Percentiles rank a stretch among this genome's conserved stretches.
Conservation (phyloP, 208 protist species). For the Tritrichomonas foetus region DNA sequence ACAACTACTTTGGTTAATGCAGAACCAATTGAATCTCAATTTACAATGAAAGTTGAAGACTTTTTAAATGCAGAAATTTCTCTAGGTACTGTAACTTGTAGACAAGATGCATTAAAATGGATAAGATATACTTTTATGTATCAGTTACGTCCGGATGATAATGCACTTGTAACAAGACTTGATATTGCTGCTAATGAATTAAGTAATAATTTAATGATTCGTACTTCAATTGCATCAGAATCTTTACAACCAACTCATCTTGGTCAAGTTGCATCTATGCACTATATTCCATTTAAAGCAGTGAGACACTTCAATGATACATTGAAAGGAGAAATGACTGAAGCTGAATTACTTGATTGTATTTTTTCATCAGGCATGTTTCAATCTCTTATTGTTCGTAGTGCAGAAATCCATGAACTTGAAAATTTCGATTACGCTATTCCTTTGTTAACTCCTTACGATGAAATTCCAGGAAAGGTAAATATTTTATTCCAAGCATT, state of each 20-base stretch:
- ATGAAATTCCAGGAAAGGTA: background rate
- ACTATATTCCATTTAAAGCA: slow-evolving; percentile 22
- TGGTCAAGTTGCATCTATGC: slow-evolving; percentile 3
- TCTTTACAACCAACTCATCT: slow-evolving; percentile 36
- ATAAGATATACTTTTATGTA: slow-evolving; percentile 94
- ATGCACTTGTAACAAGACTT: slow-evolving; percentile 56
- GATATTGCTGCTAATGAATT: background rate
- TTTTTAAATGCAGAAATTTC: slow-evolving; percentile 98
- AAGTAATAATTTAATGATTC: background rate
- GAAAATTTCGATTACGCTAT: background rate
- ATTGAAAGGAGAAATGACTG: background rate
- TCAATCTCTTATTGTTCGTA: background rate
- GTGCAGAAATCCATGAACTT: background rate
- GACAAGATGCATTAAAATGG: slow-evolving; percentile 88
- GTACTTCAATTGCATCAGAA: background rate
- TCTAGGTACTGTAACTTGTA: slow-evolving; percentile 80
- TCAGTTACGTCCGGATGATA: slow-evolving; percentile 83
- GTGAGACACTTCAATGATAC: background rate
- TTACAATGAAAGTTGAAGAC: slow-evolving; percentile 85
- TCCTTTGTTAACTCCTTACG: background rate
- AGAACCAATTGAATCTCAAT: slow-evolving; percentile 96
- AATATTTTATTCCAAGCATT: background rate
- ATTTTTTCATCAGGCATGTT: slow-evolving; percentile 3
- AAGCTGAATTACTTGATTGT: background rate
- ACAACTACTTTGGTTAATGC: slow-evolving; percentile 94